phyloP scores from a whole-genome alignment of 1,139 yeast genomes.

The Pichia sp. region DNA sequence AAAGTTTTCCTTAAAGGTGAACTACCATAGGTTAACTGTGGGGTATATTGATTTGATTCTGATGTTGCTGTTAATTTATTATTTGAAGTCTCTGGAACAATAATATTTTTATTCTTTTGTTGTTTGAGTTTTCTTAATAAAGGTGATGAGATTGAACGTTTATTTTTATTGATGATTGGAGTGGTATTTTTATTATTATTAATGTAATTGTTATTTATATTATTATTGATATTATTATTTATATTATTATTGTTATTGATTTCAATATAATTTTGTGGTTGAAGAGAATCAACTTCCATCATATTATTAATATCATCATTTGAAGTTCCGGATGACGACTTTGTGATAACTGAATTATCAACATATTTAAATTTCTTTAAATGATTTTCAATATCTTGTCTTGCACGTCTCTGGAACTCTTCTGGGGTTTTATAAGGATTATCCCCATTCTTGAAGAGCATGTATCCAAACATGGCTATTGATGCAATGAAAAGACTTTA shows the following conservation, averaged over 20 bases:
- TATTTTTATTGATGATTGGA: background rate
- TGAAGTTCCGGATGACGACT: background rate
- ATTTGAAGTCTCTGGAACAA: background rate
- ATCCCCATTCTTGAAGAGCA: slow-evolving; percentile 23
- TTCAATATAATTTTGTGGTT: background rate
- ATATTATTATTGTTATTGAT: background rate
- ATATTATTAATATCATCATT: background rate
- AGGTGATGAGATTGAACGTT: slow-evolving; percentile 13
- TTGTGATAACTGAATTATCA: background rate
- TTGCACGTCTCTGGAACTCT: slow-evolving; percentile 28
- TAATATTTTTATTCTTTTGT: background rate
- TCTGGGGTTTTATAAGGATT: slow-evolving; percentile 24
- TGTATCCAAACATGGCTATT: slow-evolving; percentile 27
- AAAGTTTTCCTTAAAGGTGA: slow-evolving; percentile 20
- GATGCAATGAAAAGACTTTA: background rate
- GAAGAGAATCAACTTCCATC: too few relatives aligned
- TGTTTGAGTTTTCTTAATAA: slow-evolving; percentile 21
- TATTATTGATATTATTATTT: background rate
- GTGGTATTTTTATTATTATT: background rate
- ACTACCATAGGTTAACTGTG: slow-evolving; percentile 14
- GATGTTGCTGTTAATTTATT: slow-evolving; percentile 10
- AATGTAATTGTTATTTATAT: background rate
- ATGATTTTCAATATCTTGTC: slow-evolving; percentile 27
- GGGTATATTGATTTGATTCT: slow-evolving; percentile 1
- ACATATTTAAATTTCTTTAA: slow-evolving; percentile 15